These are phyloP conservation scores for Rhododendron ferrugineum DNA, from an alignment of 148 eudicot species.

Conservation along the genomic window DNA sequence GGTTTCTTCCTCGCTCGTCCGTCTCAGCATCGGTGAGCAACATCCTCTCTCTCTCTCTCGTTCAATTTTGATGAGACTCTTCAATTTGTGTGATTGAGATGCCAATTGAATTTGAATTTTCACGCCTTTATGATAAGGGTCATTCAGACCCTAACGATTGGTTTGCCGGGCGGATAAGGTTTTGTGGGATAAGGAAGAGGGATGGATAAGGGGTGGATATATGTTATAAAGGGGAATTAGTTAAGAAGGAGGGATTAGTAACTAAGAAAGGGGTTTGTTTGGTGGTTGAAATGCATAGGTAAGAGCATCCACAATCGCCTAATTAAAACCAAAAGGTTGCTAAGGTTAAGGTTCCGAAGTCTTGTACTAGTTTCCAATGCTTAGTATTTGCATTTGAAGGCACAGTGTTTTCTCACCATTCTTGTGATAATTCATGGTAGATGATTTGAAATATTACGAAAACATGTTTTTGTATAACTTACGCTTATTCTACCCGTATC, in stretches of 20 bases:
- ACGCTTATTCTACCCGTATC: background rate
- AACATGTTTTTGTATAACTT: background rate
- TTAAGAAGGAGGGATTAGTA: background rate
- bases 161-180: background rate
- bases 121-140: no score
- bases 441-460: background rate
- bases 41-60: background rate
- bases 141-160: background rate
- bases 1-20: conserved; percentile 37
- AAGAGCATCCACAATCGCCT: no score
- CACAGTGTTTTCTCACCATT: background rate
- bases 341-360: background rate
- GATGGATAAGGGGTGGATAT: background rate
- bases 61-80: no score
- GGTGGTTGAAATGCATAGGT: no score
- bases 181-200: background rate
- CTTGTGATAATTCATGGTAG: background rate
- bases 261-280: background rate
- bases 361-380: background rate
- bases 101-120: no score
- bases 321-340: no score
- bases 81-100: background rate
- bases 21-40: conserved; percentile 62
- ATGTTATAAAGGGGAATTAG: no score
- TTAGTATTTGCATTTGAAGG: background rate